Conservation (phyloP, 192 early-diverging fungal genomes). For the Coemansia sp. region DNA sequence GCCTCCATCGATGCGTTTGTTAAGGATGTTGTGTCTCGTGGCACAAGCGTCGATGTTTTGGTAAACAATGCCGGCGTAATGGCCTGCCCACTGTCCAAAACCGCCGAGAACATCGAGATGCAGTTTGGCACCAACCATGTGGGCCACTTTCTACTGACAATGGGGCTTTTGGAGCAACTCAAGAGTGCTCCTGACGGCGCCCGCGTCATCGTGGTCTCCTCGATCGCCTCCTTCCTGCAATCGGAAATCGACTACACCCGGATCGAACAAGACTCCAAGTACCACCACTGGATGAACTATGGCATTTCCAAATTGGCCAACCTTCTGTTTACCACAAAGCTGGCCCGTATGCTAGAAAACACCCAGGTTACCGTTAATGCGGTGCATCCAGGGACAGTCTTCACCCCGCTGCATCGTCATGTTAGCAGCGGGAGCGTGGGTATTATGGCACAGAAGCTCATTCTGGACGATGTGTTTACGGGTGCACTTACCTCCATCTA, state of each 20-base stretch:
- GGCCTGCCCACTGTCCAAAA: conserved; percentile 54
- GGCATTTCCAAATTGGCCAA: conserved; percentile 48
- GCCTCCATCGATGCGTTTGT: conserved; percentile 44
- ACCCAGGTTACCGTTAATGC: conserved; percentile 18
- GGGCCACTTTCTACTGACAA: conserved; percentile 52
- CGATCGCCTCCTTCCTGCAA: conserved; percentile 30
- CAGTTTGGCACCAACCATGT: conserved; percentile 70
- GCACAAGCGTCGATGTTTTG: conserved; percentile 27
- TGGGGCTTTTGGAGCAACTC: conserved; percentile 24
- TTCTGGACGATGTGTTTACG: conserved; percentile 12
- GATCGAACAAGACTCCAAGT: conserved; percentile 12
- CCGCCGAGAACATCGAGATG: conserved; percentile 62
- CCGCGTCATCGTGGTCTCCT: conserved; percentile 37
- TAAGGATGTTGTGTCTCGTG: conserved; percentile 27
- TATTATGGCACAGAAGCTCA: neutral
- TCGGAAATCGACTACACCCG: conserved; percentile 18
- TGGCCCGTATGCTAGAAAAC: conserved; percentile 36
- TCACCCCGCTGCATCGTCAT: conserved; percentile 22
- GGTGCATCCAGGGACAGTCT: conserved; percentile 32
- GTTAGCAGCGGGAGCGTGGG: conserved; percentile 8
- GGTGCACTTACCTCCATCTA: conserved; percentile 37
- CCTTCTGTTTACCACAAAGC: conserved; percentile 25
- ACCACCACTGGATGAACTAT: conserved; percentile 29
- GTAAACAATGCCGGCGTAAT: conserved; percentile 61
- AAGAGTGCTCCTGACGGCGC: conserved; percentile 20